Percentiles rank a stretch among this genome's conserved stretches.
Conservation (phyloP, 1,284 basidiomycete genomes). For the Vanrija sp. region DNA sequence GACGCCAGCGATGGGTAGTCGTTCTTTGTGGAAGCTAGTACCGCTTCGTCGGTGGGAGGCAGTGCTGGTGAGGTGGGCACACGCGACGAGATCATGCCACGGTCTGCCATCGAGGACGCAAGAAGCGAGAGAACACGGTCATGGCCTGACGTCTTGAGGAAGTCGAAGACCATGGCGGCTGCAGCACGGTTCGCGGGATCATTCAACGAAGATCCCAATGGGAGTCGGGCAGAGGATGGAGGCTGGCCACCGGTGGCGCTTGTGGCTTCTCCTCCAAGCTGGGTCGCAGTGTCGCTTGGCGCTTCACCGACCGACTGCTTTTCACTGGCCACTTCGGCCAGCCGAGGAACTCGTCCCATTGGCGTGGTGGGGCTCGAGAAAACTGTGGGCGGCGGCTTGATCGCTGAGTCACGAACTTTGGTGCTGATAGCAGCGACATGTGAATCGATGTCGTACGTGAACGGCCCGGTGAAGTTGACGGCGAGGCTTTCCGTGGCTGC, state of each 20-base stretch:
- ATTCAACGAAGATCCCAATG: conserved; percentile 3
- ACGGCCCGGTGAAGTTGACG: conserved; percentile 77
- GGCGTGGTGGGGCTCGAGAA: conserved; percentile 9
- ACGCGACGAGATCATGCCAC: conserved; percentile 10
- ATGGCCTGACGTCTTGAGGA: conserved; percentile 75
- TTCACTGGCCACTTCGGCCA: background rate
- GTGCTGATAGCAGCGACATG: conserved; percentile 54
- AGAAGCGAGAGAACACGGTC: conserved; percentile 52
- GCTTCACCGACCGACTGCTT: background rate
- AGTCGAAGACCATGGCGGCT: conserved; percentile 68
- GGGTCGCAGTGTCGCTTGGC: background rate
- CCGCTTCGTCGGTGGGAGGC: background rate
- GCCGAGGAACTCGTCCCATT: conserved; percentile 1
- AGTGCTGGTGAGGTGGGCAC: background rate
- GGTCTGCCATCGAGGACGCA: conserved; percentile 11
- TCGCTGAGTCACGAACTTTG: conserved; percentile 6
- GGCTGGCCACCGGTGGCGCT: background rate
- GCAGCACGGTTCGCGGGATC: conserved; percentile 46
- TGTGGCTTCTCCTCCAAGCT: background rate
- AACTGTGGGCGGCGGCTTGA: background rate
- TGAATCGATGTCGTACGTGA: conserved; percentile 80
- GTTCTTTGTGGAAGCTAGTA: background rate
- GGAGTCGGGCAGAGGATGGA: conserved; percentile 1
- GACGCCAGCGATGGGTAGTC: background rate
- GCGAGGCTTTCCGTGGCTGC: conserved; percentile 54